Evolutionary conservation across 352 stramenopile species (phyloP).

Genomic region (Phytophthora constricta): DNA sequence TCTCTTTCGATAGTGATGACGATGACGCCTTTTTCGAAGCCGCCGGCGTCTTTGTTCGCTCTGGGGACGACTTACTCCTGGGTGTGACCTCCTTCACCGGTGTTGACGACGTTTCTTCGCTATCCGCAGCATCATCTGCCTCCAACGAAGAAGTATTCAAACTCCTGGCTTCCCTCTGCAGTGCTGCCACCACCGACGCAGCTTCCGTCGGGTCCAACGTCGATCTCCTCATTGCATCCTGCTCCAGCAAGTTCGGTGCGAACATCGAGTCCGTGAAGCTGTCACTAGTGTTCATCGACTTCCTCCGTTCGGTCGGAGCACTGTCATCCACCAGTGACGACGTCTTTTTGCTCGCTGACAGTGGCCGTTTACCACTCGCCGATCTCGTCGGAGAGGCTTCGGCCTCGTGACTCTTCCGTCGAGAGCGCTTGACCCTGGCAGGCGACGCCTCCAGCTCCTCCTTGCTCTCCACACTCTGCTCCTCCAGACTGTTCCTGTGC

Average conservation of each 20-base stretch:
- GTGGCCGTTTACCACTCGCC: conserved; percentile 18
- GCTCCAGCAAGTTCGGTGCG: conserved; percentile 49
- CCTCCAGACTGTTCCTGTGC: conserved; percentile 7
- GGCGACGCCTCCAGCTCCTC: conserved; percentile 14
- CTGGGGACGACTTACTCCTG: not conserved
- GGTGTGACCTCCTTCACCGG: conserved; percentile 7
- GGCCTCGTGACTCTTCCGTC: conserved; percentile 11
- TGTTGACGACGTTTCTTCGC: not conserved
- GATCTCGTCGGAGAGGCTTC: not conserved
- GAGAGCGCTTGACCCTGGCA: conserved; percentile 13
- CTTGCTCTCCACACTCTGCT: not conserved
- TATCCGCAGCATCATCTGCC: conserved; percentile 1
- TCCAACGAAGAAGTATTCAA: conserved; percentile 19
- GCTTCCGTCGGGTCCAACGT: conserved; percentile 65
- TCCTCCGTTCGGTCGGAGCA: not conserved
- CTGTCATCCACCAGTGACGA: not conserved
- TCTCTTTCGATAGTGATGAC: too few species aligned
- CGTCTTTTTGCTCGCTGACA: conserved; percentile 22
- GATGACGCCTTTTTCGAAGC: not conserved
- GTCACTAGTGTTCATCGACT: conserved; percentile 35
- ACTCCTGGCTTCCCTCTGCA: conserved; percentile 35
- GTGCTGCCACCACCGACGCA: conserved; percentile 46
- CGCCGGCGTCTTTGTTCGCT: not conserved
- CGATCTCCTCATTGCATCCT: conserved; percentile 33
- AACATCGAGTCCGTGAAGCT: conserved; percentile 67